A percentile compares a stretch with the other conserved stretches of the same genome.
Conservation (phyloP, 129 eudicot genomes). For the Helianthus tuberosus region DNA sequence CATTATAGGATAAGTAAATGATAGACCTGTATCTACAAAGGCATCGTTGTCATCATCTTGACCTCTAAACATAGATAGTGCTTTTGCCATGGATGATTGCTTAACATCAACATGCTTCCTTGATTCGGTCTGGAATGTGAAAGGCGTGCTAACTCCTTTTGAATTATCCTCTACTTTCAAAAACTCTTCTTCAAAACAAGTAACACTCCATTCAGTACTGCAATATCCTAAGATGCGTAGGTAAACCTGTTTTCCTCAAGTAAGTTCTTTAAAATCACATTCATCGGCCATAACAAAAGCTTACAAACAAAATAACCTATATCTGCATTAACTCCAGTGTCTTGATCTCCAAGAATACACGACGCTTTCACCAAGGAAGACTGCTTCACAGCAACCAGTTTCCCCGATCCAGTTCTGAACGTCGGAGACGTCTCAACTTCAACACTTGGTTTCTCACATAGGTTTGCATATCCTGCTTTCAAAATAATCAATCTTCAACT, state of each 20-base stretch:
- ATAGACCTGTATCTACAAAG: slow-evolving; percentile 37
- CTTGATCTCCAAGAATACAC: slow-evolving; percentile 53
- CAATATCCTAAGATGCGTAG: background rate
- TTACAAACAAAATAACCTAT: slow-evolving; percentile 34
- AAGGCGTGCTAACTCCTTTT: slow-evolving; percentile 24
- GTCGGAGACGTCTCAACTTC: slow-evolving; percentile 34
- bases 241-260: background rate
- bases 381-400: slow-evolving; percentile 50
- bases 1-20: slow-evolving; percentile 3
- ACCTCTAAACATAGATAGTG: slow-evolving; percentile 60
- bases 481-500: slow-evolving; percentile 17
- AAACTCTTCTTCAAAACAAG: slow-evolving; percentile 41
- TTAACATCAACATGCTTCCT: slow-evolving; percentile 50
- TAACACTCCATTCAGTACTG: background rate
- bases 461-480: slow-evolving; percentile 53
- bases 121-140: slow-evolving; percentile 44
- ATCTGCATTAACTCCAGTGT: slow-evolving; percentile 21
- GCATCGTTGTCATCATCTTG: slow-evolving; percentile 34
- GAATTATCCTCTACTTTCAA: slow-evolving; percentile 24
- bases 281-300: slow-evolving; percentile 3
- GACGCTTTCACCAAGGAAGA: slow-evolving; percentile 63
- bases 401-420: slow-evolving; percentile 68
- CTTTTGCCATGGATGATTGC: slow-evolving; percentile 61
- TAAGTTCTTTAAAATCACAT: background rate
- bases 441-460: slow-evolving; percentile 35